Base-by-base conservation (phyloP, 2,329 filamentous ascomycete species). In the Hymenoscyphus repandus region DNA sequence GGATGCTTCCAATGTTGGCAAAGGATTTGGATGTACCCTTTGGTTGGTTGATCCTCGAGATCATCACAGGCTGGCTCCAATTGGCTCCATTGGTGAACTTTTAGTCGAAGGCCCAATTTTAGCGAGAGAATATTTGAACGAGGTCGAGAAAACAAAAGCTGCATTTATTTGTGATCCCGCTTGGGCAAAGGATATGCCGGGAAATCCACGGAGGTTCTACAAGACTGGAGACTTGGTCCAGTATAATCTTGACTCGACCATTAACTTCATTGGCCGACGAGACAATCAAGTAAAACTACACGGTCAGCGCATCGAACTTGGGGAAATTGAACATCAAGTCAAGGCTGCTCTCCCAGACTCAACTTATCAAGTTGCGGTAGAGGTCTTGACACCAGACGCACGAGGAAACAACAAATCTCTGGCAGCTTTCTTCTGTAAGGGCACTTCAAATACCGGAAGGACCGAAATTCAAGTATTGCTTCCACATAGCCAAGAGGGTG, bases 201-300 rank as follows among this genome's bases (percentile, higher is more conserved):
- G 3, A 10, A 15, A 6, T n/a, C 32, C 32, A 9, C 13, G 12
- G 2, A 22, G 41, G 4, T 32, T 43, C 2, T 83, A 82, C 62
- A 79, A 78, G 60, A 82, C 80, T 0, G 80, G 80, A 0, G 80
- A 83, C 53, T 66, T 83, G 0, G 79, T 77, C 0, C 70, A 69
- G n/a, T 79, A 81, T 49, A 71, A 78, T 36, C 62, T 67, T 0
- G 73, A 80, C 41, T 62, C 57, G 17, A 72, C 70, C 2, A 73
- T 83, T 40, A 64, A 74, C 13, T 82, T 79, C 53, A 70, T 83
- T 34, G 81, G 82, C 11, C 74, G 84, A 46, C 83, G 81, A 56
- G 83, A 86, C 59, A 76, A 76, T 0, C 90, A 95, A 65, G 82
- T 95, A 48, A 95, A 95, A 67, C 73, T 95, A 2, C 78, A 88